These are phyloP conservation scores for Pyricularia grisea DNA, from an alignment of 2,329 filamentous ascomycete species.

Conservation along the genomic window DNA sequence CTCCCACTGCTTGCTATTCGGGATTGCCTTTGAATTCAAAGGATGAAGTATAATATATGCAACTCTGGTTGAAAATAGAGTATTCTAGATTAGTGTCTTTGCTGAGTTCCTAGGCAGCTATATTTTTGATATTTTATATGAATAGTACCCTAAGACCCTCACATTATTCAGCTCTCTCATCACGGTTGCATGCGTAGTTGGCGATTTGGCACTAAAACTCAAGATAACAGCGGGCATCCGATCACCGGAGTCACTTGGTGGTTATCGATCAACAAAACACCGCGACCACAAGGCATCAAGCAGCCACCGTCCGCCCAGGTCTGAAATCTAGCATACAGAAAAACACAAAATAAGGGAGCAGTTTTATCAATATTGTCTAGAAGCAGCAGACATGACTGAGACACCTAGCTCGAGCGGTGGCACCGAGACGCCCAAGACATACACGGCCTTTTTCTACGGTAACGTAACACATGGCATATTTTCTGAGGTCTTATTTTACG, in stretches of 20 bases:
- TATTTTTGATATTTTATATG: no score
- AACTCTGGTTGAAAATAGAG: no score
- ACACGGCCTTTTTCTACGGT: constrained; percentile 51
- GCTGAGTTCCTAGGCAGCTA: no score
- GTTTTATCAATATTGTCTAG: not conserved
- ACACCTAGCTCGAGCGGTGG: not conserved
- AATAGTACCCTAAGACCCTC: no score
- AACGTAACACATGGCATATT: constrained; percentile 8
- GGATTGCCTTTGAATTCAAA: not conserved
- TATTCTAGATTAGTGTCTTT: no score
- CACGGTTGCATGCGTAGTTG: no score
- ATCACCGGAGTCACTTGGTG: not conserved
- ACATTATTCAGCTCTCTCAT: not conserved
- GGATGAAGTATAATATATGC: not conserved
- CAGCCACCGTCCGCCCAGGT: not conserved
- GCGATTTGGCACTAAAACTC: not conserved
- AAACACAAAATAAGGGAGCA: not conserved
- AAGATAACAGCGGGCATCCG: not conserved
- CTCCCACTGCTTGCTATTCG: not conserved
- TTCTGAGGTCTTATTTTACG: not conserved
- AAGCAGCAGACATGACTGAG: not conserved
- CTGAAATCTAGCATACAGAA: not conserved
- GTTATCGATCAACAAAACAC: not conserved
- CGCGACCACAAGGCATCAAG: not conserved
- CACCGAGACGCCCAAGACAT: not conserved